These are phyloP conservation scores for Yarrowia deformans DNA, from an alignment of 805 yeast species.

Conservation along the genomic window DNA sequence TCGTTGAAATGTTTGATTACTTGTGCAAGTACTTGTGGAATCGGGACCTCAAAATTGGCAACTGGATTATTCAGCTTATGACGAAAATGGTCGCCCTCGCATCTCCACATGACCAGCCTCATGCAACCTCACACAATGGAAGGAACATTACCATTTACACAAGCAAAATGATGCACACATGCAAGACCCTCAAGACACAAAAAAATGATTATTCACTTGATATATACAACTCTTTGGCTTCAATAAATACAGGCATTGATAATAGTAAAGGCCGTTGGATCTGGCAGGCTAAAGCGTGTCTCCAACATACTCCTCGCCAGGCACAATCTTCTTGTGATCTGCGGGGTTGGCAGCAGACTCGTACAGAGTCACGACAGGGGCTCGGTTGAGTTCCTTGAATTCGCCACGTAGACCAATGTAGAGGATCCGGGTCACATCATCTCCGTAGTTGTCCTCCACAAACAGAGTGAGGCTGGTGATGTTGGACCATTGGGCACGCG, in stretches of 20 bases:
- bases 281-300: slow-evolving; percentile 30
- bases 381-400: slow-evolving; percentile 52
- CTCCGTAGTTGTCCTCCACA: slow-evolving; percentile 70
- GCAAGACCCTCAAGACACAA: not conserved
- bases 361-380: slow-evolving; percentile 77
- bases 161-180: not conserved
- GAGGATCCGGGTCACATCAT: slow-evolving; percentile 63
- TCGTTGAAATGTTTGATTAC: no score
- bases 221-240: slow-evolving; percentile 13
- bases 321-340: slow-evolving; percentile 65
- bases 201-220: not conserved
- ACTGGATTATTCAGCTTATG: no score
- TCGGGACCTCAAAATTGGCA: no score
- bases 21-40: no score
- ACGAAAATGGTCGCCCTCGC: no score
- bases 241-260: slow-evolving; percentile 6
- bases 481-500: slow-evolving; percentile 76
- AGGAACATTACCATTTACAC: not conserved
- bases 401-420: slow-evolving; percentile 82
- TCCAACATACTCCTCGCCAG: slow-evolving; percentile 43
- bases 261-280: not conserved
- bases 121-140: not conserved
- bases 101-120: not conserved
- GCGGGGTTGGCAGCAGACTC: slow-evolving; percentile 94
- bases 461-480: slow-evolving; percentile 72